Evolutionary conservation across 2,329 filamentous ascomycete genomes (phyloP), one percentile per base, ranked within the genome.

Genomic region (Aureobasidium sp.): DNA sequence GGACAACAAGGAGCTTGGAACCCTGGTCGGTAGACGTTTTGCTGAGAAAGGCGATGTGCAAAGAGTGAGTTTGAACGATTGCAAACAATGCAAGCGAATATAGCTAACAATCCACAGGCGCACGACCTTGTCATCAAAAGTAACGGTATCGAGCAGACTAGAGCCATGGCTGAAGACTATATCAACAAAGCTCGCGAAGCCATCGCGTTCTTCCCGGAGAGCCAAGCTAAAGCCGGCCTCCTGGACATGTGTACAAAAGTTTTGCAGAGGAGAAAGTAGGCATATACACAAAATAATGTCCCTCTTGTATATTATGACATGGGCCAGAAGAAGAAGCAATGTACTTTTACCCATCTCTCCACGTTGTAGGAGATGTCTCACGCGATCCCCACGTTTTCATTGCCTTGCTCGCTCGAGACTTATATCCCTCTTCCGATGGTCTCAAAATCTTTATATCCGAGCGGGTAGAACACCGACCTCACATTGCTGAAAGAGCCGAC

Each of bases 171-270:
- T 1, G 85, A 95, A 66, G 87, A 94, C 63, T 98, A 95, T 68
- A 85, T 86, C 34, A 85, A 93, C 65, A 88, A 88, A 65, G 93
- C 93, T 24, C 86, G 95, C 56, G 79, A 82, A 4, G 88, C 90
- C n/a, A 87, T 98, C 63, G 78, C 79, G 58, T 73, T 75, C 40
- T 95, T 98, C 70, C 93, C 93, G 6, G 85, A 90, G n/a, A 91
- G 90, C 67, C 91, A 97, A 59, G 93, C 93, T 55, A 97, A 95
- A 74, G 80, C 86, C 25, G 91, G 91, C 0, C 75, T 98, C 35
- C 75, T 95, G 40, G 89, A 96, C 64, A 96, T 97, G 88, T 94
- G 90, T 61, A 80, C 85, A 62, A 96, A 95, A 75, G 90, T 90
- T 14, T 81, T 95, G 74, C 85, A 89, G 71, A 80, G 91, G 64